Base-by-base conservation (phyloP, 768 basidiomycete genomes). In the Agaricus subrufescens region DNA sequence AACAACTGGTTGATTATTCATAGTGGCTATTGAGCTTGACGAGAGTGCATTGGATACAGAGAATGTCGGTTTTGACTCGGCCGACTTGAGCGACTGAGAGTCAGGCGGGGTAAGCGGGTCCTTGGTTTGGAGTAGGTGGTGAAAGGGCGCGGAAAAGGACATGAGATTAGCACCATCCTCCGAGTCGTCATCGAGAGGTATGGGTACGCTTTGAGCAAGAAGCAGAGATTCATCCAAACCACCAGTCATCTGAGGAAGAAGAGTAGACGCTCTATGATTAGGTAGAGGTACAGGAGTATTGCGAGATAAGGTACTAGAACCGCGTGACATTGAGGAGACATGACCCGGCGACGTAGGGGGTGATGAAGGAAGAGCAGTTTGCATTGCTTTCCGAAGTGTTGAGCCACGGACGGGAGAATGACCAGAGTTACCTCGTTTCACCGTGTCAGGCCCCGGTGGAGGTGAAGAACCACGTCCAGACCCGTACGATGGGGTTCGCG, bases 141-240 rank as follows among this genome's bases (percentile, higher is more conserved):
- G 82, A 61, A 80, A 87, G 19, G 85, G 83, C 25, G 84, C 73
- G 1, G 89, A 88, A 62, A 92, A 90, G 4, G 89, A 88, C 69
- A 89, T 76, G 15, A 83, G 71, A 60, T 90, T 84, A 26, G 78
- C 74, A 48, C 81, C 82, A 63, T 74, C 76, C 38, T 89, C 89
- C 0, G 84, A 87, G 62, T 90, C 89, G 62, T 86, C 81, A 56
- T 81, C 83, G 60, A 83, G 85, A 2, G 90, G 89, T 19, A 90
- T 76, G n/a, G 89, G 91, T 39, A 90, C 84, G 26, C 75, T 74
- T 56, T 85, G 82, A 1, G 90, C 88, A 45, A 86, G 73, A 39
- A 92, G 78, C 3, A 91, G 72, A 27, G 86, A 84, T 42, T 87
- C 81, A 39, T 89, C 81, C 15, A 74, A 69, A 57, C 66, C 70